phyloP scores from a whole-genome alignment of 2,329 filamentous ascomycete species.

The Corinectria fuckeliana region DNA sequence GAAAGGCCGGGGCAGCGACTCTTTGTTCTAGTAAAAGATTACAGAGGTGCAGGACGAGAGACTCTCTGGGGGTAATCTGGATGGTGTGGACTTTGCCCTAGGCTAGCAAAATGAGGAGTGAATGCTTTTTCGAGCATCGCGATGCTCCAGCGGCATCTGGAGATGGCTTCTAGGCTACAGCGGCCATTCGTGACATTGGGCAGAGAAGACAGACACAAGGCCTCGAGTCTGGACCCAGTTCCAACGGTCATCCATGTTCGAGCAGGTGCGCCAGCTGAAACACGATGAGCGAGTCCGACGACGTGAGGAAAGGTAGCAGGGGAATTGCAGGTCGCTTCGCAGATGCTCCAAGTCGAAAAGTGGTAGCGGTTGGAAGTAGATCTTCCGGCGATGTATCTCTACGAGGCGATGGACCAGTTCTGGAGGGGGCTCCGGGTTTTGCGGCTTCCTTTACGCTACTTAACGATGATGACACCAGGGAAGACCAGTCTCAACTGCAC shows the following conservation, averaged over 20 bases:
- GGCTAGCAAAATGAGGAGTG: slow-evolving; percentile 11
- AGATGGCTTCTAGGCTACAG: slow-evolving; percentile 2
- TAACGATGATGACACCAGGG: neutral
- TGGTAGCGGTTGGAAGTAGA: slow-evolving; percentile 32
- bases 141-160: slow-evolving; percentile 32
- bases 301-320: slow-evolving; percentile 14
- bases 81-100: neutral
- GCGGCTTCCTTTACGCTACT: slow-evolving; percentile 6
- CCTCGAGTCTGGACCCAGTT: slow-evolving; percentile 26
- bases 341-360: slow-evolving; percentile 26
- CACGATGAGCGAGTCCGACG: fast-evolving
- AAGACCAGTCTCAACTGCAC: too few species aligned
- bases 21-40: slow-evolving; percentile 13
- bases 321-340: neutral
- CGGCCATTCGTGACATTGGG: neutral
- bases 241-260: slow-evolving; percentile 37
- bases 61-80: slow-evolving; percentile 26
- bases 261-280: slow-evolving; percentile 19
- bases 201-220: slow-evolving; percentile 12
- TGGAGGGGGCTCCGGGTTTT: slow-evolving; percentile 22
- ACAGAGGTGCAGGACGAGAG: slow-evolving; percentile 9
- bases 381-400: slow-evolving; percentile 20
- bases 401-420: slow-evolving; percentile 18
- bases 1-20: slow-evolving; percentile 31
- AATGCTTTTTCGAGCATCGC: slow-evolving; percentile 24